Conservation (phyloP, 176 grass and related monocot species). For the Avena sativa region DNA sequence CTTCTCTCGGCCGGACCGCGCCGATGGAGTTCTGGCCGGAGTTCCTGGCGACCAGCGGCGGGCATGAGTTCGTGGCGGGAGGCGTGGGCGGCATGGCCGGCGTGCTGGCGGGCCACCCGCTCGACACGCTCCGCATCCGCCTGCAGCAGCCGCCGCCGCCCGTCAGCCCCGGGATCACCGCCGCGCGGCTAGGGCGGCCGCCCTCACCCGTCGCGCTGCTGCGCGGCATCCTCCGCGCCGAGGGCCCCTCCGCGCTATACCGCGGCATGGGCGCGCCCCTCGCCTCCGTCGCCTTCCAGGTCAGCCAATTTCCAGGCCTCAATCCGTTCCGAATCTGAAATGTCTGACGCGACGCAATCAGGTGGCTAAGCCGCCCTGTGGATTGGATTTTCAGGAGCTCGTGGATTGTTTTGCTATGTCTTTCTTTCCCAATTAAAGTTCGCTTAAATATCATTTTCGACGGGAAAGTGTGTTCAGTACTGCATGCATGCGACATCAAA, state of each 20-base stretch:
- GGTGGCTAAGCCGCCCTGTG: too few species aligned
- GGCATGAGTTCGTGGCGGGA: conserved; percentile 80
- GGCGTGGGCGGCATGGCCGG: conserved; percentile 93
- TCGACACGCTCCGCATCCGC: conserved; percentile 94
- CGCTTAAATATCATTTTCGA: not conserved
- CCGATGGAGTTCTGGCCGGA: conserved; percentile 98
- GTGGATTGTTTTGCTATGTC: not conserved
- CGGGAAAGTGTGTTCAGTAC: not conserved
- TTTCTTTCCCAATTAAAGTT: conserved; percentile 20
- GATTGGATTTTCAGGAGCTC: not conserved
- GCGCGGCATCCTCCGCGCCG: conserved; percentile 68
- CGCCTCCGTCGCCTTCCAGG: conserved; percentile 88
- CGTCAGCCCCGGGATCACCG: conserved; percentile 35
- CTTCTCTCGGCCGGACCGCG: not conserved
- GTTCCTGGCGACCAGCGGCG: conserved; percentile 87
- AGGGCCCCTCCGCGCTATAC: conserved; percentile 91
- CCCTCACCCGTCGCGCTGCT: conserved; percentile 62
- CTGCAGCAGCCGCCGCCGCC: conserved; percentile 72
- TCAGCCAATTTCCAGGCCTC: not conserved
- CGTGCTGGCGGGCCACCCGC: conserved; percentile 82
- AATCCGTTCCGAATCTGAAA: not conserved
- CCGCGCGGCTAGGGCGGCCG: conserved; percentile 15
- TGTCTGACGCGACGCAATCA: not conserved
- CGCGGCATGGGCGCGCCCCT: conserved; percentile 96
- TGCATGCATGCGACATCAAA: not conserved